These are phyloP conservation scores for Neurospora sp. DNA, from an alignment of 2,329 filamentous ascomycete species.

Conservation along the genomic window DNA sequence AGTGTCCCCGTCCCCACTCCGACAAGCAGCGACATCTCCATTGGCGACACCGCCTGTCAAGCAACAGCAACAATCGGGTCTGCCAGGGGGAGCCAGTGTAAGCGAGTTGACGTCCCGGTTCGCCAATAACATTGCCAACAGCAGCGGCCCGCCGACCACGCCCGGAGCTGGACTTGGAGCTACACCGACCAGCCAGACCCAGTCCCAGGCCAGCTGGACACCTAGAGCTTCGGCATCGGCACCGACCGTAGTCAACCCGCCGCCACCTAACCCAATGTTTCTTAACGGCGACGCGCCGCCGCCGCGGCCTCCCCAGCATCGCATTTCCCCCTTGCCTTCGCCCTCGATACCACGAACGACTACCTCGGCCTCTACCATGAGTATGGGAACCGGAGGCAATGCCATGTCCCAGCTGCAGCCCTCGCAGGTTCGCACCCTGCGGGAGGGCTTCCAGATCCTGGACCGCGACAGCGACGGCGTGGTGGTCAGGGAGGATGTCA, in stretches of 20 bases:
- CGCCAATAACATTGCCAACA: not conserved
- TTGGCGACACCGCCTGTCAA: constrained; percentile 19
- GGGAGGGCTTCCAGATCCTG: constrained; percentile 88
- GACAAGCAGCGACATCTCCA: constrained; percentile 55
- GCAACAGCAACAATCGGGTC: not conserved
- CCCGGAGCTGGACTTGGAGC: not conserved
- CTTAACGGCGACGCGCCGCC: not conserved
- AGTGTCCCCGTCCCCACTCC: constrained; percentile 54
- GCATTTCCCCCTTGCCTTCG: not conserved
- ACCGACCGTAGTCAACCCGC: not conserved
- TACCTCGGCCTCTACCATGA: constrained; percentile 25
- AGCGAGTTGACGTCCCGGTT: not conserved
- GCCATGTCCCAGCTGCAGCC: constrained; percentile 66
- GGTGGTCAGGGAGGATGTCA: constrained; percentile 74
- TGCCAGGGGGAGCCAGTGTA: not conserved
- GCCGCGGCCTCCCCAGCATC: not conserved
- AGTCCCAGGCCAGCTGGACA: constrained; percentile 26
- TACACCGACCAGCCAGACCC: not conserved
- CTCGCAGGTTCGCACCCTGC: constrained; percentile 73
- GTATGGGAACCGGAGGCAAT: constrained; percentile 30
- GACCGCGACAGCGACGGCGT: constrained; percentile 81
- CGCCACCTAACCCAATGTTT: not conserved
- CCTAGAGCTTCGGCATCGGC: not conserved
- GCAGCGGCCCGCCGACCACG: not conserved
- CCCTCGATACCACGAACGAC: not conserved